phyloP scores from a whole-genome alignment of 495 filamentous ascomycete genomes.

The Hyphodiscus hymeniophilus region DNA sequence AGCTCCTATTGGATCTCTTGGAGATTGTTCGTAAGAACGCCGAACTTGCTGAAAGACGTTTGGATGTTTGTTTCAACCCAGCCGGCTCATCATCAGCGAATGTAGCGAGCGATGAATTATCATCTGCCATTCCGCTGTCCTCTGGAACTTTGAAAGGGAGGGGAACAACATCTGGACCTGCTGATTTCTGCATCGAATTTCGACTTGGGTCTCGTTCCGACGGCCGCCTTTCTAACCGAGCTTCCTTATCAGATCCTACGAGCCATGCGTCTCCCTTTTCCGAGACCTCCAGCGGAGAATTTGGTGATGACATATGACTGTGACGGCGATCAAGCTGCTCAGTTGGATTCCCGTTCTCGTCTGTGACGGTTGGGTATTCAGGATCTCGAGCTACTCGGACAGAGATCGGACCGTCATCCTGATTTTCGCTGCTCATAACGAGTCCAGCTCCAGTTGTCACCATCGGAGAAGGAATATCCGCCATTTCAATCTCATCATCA shows the following conservation, averaged over 20 bases:
- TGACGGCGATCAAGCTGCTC: conserved; percentile 14
- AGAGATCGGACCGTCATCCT: conserved; percentile 26
- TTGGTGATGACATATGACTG: conserved; percentile 6
- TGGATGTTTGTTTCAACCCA: conserved; percentile 22
- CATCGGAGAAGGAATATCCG: conserved; percentile 22
- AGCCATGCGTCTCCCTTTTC: conserved; percentile 30
- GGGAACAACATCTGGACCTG: conserved; percentile 39
- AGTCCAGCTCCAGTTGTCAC: conserved; percentile 25
- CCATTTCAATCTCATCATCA: conserved; percentile 29
- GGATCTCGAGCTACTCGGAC: conserved; percentile 33
- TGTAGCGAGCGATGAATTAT: conserved; percentile 52
- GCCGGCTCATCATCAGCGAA: conserved; percentile 47
- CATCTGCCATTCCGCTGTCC: conserved; percentile 35
- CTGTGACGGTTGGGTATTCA: conserved; percentile 2
- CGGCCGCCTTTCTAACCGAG: conserved; percentile 16
- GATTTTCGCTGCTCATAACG: conserved; percentile 23
- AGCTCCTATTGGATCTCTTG: conserved; percentile 23
- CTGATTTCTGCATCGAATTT: conserved; percentile 12
- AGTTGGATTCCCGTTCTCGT: conserved; percentile 11
- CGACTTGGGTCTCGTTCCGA: conserved; percentile 13
- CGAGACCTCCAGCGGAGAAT: neutral
- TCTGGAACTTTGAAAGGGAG: conserved; percentile 52
- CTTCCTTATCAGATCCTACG: conserved; percentile 24
- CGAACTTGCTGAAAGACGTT: conserved; percentile 39
- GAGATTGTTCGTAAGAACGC: conserved; percentile 39